phyloP scores from a whole-genome alignment of 2,329 filamentous ascomycete species.

The Colletotrichum filicis region DNA sequence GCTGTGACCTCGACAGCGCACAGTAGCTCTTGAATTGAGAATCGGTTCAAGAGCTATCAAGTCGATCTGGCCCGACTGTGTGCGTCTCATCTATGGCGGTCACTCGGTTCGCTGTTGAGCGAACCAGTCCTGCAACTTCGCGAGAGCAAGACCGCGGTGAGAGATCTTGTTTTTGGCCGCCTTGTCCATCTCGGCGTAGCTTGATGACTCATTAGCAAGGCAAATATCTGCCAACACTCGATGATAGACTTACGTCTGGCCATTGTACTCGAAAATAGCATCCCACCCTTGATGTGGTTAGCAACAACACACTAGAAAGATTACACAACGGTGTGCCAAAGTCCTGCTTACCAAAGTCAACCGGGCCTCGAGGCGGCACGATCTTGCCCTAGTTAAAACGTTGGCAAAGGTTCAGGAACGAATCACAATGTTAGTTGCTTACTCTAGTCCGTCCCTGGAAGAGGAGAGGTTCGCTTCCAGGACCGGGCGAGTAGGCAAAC shows the following conservation, averaged over 20 bases:
- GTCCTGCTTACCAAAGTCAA: conserved; percentile 77
- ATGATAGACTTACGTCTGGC: conserved; percentile 72
- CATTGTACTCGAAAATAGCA: conserved; percentile 93
- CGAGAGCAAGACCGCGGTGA: conserved; percentile 87
- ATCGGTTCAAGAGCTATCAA: not conserved
- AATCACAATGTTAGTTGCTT: conserved; percentile 42
- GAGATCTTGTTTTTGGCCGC: conserved; percentile 90
- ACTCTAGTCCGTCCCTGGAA: conserved; percentile 93
- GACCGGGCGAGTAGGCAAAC: conserved; percentile 90
- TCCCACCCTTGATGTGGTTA: conserved; percentile 80
- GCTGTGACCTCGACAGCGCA: not conserved
- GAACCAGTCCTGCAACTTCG: conserved; percentile 87
- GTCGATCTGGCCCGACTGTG: too few relatives aligned
- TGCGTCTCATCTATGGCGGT: not conserved
- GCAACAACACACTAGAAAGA: conserved; percentile 15
- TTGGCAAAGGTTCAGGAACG: not conserved
- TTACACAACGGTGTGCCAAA: not conserved
- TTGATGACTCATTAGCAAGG: conserved; percentile 42
- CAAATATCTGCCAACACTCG: not conserved
- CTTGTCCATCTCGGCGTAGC: conserved; percentile 95
- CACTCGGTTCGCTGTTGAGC: conserved; percentile 49
- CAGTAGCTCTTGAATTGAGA: not conserved
- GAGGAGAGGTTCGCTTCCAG: conserved; percentile 83
- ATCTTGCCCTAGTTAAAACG: conserved; percentile 71
- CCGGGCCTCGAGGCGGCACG: conserved; percentile 83